Conservation (phyloP, 257 asterid genomes). For the Handroanthus guayacan region DNA sequence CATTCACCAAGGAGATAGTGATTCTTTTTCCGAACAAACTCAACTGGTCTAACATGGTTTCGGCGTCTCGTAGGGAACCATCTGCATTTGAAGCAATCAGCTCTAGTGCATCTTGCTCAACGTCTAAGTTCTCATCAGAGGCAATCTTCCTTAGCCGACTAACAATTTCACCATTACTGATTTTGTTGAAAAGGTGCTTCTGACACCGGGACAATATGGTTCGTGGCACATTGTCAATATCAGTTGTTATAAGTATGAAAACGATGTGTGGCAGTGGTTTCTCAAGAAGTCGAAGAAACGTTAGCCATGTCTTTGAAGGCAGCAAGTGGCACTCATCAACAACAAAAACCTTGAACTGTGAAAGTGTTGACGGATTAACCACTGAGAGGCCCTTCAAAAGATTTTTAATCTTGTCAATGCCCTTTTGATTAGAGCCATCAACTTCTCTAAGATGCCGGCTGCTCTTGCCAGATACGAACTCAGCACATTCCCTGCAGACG, state of each 20-base stretch:
- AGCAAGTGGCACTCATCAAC: slow-evolving; percentile 89
- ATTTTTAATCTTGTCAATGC: slow-evolving; percentile 58
- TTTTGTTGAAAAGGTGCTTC: slow-evolving; percentile 81
- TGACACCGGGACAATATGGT: slow-evolving; percentile 87
- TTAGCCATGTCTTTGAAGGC: slow-evolving; percentile 88
- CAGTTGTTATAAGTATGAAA: slow-evolving; percentile 77
- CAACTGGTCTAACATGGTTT: slow-evolving; percentile 94
- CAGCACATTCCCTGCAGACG: slow-evolving; percentile 81
- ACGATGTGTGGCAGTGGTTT: slow-evolving; percentile 74
- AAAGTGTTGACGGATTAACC: slow-evolving; percentile 47
- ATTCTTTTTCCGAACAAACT: slow-evolving; percentile 90
- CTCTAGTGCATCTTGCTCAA: slow-evolving; percentile 82
- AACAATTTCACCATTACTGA: slow-evolving; percentile 73
- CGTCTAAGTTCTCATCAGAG: slow-evolving; percentile 69
- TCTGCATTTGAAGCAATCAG: slow-evolving; percentile 89
- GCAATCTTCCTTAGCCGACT: slow-evolving; percentile 75
- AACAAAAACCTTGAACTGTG: slow-evolving; percentile 69
- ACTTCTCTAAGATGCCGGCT: slow-evolving; percentile 61
- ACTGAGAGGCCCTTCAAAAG: slow-evolving; percentile 60
- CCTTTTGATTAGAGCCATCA: slow-evolving; percentile 78
- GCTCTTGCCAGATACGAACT: slow-evolving; percentile 76
- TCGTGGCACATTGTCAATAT: slow-evolving; percentile 81
- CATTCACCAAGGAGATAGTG: slow-evolving; percentile 88
- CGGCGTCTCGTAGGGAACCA: slow-evolving; percentile 96
- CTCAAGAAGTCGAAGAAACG: slow-evolving; percentile 79